Conservation (phyloP, 1,284 basidiomycete genomes). For the Calocybe gambosa region DNA sequence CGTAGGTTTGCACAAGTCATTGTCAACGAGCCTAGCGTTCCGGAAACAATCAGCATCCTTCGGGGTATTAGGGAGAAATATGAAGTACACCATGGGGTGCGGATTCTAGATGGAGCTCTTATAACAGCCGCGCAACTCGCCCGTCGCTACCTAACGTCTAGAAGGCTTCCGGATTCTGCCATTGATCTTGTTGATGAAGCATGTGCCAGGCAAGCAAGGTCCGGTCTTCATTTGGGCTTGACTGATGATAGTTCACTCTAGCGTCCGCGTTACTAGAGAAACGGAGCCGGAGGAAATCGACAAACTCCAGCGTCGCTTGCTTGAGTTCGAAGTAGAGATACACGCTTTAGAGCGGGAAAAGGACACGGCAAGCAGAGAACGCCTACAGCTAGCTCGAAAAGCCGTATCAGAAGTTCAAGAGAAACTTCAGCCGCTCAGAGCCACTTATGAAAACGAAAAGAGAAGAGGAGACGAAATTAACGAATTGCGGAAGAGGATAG, state of each 20-base stretch:
- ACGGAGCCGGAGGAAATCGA: slow-evolving; percentile 95
- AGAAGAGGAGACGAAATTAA: slow-evolving; percentile 83
- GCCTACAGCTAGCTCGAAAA: slow-evolving; percentile 74
- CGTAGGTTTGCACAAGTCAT: slow-evolving; percentile 93
- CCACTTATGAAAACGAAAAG: slow-evolving; percentile 90
- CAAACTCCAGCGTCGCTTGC: slow-evolving; percentile 85
- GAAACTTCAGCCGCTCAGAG: slow-evolving; percentile 82
- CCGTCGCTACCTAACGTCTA: slow-evolving; percentile 87
- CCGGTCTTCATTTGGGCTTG: background rate
- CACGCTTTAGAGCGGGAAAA: slow-evolving; percentile 94
- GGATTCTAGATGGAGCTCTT: slow-evolving; percentile 86
- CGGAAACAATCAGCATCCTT: slow-evolving; percentile 91
- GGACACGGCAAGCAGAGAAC: slow-evolving; percentile 85
- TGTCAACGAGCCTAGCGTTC: slow-evolving; percentile 87
- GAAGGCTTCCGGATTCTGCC: slow-evolving; percentile 84
- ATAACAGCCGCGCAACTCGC: slow-evolving; percentile 91
- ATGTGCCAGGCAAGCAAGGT: slow-evolving; percentile 62
- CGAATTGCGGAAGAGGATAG: slow-evolving; percentile 76
- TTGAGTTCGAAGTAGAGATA: slow-evolving; percentile 94
- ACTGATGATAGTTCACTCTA: slow-evolving; percentile 18
- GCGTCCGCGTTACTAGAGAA: slow-evolving; percentile 90
- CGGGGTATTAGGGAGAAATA: slow-evolving; percentile 82
- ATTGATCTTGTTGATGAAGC: slow-evolving; percentile 95
- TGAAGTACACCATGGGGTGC: slow-evolving; percentile 84
- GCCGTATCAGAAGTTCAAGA: slow-evolving; percentile 86